Percentiles rank a stretch among this genome's conserved stretches.
Evolutionary conservation across 148 eudicot species (phyloP).

Genomic region (Persicaria tinctoria): DNA sequence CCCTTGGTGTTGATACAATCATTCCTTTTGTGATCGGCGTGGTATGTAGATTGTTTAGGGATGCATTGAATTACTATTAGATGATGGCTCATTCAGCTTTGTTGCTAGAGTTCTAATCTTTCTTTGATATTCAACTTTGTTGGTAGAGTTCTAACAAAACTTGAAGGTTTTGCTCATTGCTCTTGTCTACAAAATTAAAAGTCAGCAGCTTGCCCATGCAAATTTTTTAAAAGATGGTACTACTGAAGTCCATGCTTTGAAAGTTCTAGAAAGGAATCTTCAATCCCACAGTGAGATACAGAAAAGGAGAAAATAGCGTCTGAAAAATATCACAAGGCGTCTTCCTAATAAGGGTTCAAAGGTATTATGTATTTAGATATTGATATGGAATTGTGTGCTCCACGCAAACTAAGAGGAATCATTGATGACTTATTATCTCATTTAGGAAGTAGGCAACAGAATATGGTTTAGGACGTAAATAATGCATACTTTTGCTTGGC

Average conservation of each 20-base stretch:
- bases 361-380: conserved; percentile 28
- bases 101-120: too few relatives aligned
- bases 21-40: too few relatives aligned
- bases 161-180: conserved; percentile 76
- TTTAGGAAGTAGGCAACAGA: conserved; percentile 52
- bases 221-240: conserved; percentile 23
- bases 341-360: conserved; percentile 56
- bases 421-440: conserved; percentile 4
- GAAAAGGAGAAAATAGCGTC: conserved; percentile 34
- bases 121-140: too few relatives aligned
- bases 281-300: conserved; percentile 22
- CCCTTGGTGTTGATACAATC: too few relatives aligned
- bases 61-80: too few relatives aligned
- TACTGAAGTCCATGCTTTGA: conserved; percentile 20
- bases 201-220: conserved; percentile 36
- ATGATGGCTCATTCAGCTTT: too few relatives aligned
- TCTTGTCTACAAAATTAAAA: conserved; percentile 55
- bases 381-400: neutral
- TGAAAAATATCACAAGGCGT: conserved; percentile 43
- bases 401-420: neutral
- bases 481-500: conserved; percentile 72
- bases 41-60: too few relatives aligned
- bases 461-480: conserved; percentile 62
- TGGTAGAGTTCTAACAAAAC: too few relatives aligned
- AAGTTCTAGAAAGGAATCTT: conserved; percentile 20